Evolutionary conservation across 2,329 filamentous ascomycete genomes (phyloP), one percentile per base, ranked within the genome.

Genomic region (Hypoxylon sp.): DNA sequence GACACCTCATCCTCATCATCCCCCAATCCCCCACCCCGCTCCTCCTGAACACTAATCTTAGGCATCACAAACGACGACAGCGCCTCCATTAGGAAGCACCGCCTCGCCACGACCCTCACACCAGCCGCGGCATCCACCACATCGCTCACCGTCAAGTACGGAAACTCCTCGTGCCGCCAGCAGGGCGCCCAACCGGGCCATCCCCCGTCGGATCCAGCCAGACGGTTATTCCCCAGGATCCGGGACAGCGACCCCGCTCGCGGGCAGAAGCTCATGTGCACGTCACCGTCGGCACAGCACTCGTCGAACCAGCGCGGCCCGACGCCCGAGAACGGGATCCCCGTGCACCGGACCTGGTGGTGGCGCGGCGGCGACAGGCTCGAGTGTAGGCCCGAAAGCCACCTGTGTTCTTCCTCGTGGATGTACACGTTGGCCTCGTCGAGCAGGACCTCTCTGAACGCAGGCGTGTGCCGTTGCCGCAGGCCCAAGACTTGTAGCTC

Each of bases 101-200:
- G 80, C 4, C 82, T 74, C 2, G 83, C 84, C 36, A 79, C 79
- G 69, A 85, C 76, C 14, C 80, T 75, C 17, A 86, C 80, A 0
- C 84, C 84, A 0, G 85, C 84, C 0, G 69, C 70, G 2, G 73
- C 72, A 66, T 87, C 85, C 14, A 81, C 78, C 55, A 80, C 80
- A 61, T 85, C 80, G 36, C 80, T 76, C 13, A 86, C 78, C 1
- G 83, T 86, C 9, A 86, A 74, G 71, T 83, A 85, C 0, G 85
- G 85, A 58, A 85, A 86, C 64, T 84, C 81, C 71, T 86, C 82
- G 74, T 87, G 85, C 17, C 85, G 81, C 85, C 85, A 87, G 76
- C 85, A 87, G 2, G 85, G 83, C 13, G 81, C 80, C 55, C 73
- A 73, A 0, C 75, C 72, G 0, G 79, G 77, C 75, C 76, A 75